Evolutionary conservation across 345 rosid species (phyloP), one percentile per base, ranked within the genome.

Genomic region (Theobroma cacao): DNA sequence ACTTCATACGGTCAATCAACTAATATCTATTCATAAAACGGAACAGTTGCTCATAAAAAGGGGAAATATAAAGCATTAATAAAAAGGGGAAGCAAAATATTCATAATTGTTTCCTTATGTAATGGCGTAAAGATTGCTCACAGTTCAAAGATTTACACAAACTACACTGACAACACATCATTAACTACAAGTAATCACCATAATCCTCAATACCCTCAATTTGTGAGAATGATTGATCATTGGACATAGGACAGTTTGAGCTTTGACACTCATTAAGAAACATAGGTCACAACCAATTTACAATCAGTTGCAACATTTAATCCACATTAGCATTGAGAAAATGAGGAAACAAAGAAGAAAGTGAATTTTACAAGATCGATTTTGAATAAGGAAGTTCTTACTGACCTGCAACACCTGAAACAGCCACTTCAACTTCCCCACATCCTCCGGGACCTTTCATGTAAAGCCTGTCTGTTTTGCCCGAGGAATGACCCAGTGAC

Each of bases 371-470:
- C 30, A 52, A 11, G 24, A 58, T 31, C 2, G 74, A 65, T 71
- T 41, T 38, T 31, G 45, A 48, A 78, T 61, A 56, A 67, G 45
- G 13, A 43, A 70, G 45, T 12, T 53, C 26, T 64, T 33, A 77
- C 74, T 0, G 75, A 90, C 98, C 98, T 45, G 89, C 82, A 83
- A 97, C 93, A 72, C 98, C 94, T 85, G 99, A 89, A 80, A 97
- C 98, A 74, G 99, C 97, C 47, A 91, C 98, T 88, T 97, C 98
- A 73, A 97, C 99, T 86, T 94, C 98, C 78, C 99, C 99, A 75
- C 93, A 92, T 80, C 99, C 99, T 84, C 98, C 98, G 30, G 98
- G 99, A 78, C 98, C 99, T 80, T 82, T 94, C 99, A 97, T 97
- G 86, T 86, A 94, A 41, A 94, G 90, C 75, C 91, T 85, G 80